Evolutionary conservation across 2,329 filamentous ascomycete species (phyloP).

Genomic region (Zalaria obscura): DNA sequence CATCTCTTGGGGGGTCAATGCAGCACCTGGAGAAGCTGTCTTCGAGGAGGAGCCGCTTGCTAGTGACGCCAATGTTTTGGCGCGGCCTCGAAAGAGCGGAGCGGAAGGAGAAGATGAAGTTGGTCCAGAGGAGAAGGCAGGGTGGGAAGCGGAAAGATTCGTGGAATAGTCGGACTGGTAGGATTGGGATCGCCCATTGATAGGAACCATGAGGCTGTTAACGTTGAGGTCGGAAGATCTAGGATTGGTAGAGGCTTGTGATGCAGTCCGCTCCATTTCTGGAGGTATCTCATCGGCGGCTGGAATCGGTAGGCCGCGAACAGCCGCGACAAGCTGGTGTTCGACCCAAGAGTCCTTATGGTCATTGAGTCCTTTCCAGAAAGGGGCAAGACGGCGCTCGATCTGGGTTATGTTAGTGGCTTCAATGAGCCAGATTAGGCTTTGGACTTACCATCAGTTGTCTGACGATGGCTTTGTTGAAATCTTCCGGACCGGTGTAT

Average conservation of each 20-base stretch:
- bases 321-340: slow-evolving; percentile 85
- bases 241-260: slow-evolving; percentile 20
- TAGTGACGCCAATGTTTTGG: slow-evolving; percentile 77
- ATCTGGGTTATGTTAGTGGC: slow-evolving; percentile 44
- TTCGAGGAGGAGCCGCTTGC: slow-evolving; percentile 62
- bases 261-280: slow-evolving; percentile 40
- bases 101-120: slow-evolving; percentile 27
- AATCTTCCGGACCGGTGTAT: slow-evolving; percentile 87
- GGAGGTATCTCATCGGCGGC: slow-evolving; percentile 69
- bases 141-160: slow-evolving; percentile 44
- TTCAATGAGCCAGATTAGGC: too few species aligned
- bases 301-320: slow-evolving; percentile 69
- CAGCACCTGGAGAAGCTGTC: slow-evolving; percentile 44
- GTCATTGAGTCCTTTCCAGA: slow-evolving; percentile 88
- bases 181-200: slow-evolving; percentile 63
- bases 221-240: slow-evolving; percentile 45
- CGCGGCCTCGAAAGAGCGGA: slow-evolving; percentile 61
- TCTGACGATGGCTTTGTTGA: slow-evolving; percentile 74
- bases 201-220: slow-evolving; percentile 64
- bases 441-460: slow-evolving; percentile 62
- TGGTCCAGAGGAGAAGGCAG: slow-evolving; percentile 43
- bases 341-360: slow-evolving; percentile 84
- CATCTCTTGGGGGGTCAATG: slow-evolving; percentile 65
- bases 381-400: slow-evolving; percentile 80
- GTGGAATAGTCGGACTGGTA: slow-evolving; percentile 57